A percentile compares a stretch with the other conserved stretches of the same genome.
These are phyloP conservation scores for Aspergillus tamarii DNA, from an alignment of 2,329 filamentous ascomycete species.

Conservation along the genomic window DNA sequence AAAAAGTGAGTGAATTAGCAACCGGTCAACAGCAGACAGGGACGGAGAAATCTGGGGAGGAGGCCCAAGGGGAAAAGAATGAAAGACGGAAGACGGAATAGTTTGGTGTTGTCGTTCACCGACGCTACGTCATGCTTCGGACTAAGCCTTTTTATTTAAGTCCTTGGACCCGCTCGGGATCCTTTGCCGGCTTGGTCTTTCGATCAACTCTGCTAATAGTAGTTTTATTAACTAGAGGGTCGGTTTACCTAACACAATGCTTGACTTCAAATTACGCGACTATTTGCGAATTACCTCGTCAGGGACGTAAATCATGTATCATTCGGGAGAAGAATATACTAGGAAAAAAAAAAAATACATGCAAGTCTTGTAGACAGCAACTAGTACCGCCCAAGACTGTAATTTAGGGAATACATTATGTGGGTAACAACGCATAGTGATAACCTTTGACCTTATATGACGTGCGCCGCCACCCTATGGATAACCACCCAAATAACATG, in stretches of 20 bases:
- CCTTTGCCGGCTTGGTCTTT: constrained; percentile 8
- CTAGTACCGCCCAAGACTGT: neutral
- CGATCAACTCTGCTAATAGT: neutral
- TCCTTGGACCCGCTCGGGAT: constrained; percentile 13
- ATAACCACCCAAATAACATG: constrained; percentile 10
- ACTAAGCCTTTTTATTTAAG: constrained; percentile 5
- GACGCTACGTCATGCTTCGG: constrained; percentile 11
- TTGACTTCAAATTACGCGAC: neutral
- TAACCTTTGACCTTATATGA: constrained; percentile 1
- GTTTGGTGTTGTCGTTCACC: neutral
- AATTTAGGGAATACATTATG: neutral
- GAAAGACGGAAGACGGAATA: neutral
- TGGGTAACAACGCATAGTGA: neutral
- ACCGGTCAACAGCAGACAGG: neutral
- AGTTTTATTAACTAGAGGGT: no score
- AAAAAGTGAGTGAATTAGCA: constrained; percentile 1
- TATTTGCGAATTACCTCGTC: neutral
- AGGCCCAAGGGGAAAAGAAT: neutral
- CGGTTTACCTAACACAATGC: neutral
- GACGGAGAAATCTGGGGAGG: neutral
- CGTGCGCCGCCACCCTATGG: constrained; percentile 1
- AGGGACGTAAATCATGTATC: neutral
- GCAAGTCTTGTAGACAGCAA: neutral
- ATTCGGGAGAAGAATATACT: neutral
- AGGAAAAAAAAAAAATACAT: neutral